These are phyloP conservation scores for Cajanus cajan DNA, from an alignment of 306 rosid genomes.

Conservation along the genomic window DNA sequence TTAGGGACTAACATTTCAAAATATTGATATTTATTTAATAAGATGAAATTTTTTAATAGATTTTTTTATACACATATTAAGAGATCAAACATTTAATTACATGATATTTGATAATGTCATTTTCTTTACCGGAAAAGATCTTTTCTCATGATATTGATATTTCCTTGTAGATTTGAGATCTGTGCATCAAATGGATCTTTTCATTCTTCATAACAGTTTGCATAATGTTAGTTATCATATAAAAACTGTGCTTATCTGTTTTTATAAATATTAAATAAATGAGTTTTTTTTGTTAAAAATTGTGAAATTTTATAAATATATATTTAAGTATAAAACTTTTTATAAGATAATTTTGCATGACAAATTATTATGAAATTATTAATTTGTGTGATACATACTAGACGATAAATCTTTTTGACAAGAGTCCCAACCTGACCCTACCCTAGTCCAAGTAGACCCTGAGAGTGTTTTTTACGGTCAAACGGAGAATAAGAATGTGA, in stretches of 20 bases:
- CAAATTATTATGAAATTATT: not conserved
- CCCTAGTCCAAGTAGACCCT: not conserved
- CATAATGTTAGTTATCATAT: not conserved
- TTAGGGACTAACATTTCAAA: too few relatives aligned
- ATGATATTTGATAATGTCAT: not conserved
- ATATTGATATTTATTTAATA: too few relatives aligned
- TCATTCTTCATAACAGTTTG: not conserved
- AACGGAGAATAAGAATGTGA: not conserved
- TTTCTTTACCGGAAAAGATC: too few relatives aligned
- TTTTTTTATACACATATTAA: too few relatives aligned
- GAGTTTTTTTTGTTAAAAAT: not conserved
- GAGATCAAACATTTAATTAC: too few relatives aligned
- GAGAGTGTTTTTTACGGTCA: not conserved
- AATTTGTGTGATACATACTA: not conserved
- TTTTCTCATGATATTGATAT: not conserved
- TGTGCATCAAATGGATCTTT: not conserved
- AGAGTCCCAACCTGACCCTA: not conserved
- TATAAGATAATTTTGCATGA: not conserved
- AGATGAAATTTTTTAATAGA: too few relatives aligned
- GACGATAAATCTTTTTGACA: not conserved
- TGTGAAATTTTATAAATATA: not conserved
- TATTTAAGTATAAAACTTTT: not conserved
- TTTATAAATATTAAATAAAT: not conserved
- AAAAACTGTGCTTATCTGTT: not conserved
- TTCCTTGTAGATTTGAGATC: not conserved